Percentiles rank a stretch among this genome's conserved stretches.
Evolutionary conservation across 306 rosid species (phyloP).

Genomic region (Hippophae rhamnoides): DNA sequence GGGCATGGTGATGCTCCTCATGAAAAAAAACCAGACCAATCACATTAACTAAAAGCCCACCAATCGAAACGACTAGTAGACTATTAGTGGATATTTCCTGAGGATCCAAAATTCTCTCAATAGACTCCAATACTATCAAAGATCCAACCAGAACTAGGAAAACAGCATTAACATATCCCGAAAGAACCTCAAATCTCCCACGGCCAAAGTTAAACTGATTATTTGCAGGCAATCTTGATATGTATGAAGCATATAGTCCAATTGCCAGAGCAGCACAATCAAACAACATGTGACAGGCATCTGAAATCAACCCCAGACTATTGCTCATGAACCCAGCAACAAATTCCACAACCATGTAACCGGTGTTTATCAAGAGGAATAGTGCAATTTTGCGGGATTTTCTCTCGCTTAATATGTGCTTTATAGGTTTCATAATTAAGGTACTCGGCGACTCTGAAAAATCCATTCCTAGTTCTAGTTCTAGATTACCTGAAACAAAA

Average conservation of each 20-base stretch:
- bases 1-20: slow-evolving; percentile 96
- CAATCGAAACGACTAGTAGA: slow-evolving; percentile 67
- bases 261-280: slow-evolving; percentile 98
- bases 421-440: slow-evolving; percentile 58
- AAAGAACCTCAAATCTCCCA: slow-evolving; percentile 91
- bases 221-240: slow-evolving; percentile 86
- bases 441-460: slow-evolving; percentile 32
- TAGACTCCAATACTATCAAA: slow-evolving; percentile 75
- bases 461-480: slow-evolving; percentile 43
- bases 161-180: slow-evolving; percentile 82
- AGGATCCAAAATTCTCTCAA: slow-evolving; percentile 93
- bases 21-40: slow-evolving; percentile 85
- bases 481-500: slow-evolving; percentile 23
- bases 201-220: slow-evolving; percentile 68
- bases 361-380: slow-evolving; percentile 78
- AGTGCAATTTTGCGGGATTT: slow-evolving; percentile 81
- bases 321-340: slow-evolving; percentile 89
- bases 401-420: slow-evolving; percentile 83
- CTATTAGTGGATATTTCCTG: slow-evolving; percentile 82
- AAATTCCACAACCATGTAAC: slow-evolving; percentile 86
- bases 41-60: slow-evolving; percentile 79
- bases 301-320: slow-evolving; percentile 87
- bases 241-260: slow-evolving; percentile 89
- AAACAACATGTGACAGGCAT: slow-evolving; percentile 96
- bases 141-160: slow-evolving; percentile 87